These are phyloP conservation scores for Annulohypoxylon nitens DNA, from an alignment of 495 filamentous ascomycete species.

Conservation along the genomic window DNA sequence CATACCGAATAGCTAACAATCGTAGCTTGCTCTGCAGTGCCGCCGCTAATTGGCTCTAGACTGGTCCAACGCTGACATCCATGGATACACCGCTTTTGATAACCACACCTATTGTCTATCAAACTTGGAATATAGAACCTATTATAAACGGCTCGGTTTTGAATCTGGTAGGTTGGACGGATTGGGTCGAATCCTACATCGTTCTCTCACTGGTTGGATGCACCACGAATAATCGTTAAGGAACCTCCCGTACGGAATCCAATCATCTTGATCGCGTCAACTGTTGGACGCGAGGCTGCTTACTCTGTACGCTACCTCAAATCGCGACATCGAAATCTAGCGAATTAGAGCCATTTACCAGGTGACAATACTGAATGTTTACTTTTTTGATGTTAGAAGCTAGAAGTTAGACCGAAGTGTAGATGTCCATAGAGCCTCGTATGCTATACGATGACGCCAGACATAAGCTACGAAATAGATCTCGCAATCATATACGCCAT, in stretches of 20 bases:
- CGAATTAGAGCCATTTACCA: not conserved
- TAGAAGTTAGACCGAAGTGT: not conserved
- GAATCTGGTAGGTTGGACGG: constrained; percentile 16
- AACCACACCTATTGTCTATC: constrained; percentile 14
- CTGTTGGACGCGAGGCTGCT: constrained; percentile 32
- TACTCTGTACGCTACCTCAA: constrained; percentile 14
- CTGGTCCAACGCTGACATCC: constrained; percentile 22
- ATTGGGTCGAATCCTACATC: constrained; percentile 29
- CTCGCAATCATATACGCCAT: constrained; percentile 13
- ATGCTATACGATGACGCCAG: constrained; percentile 24
- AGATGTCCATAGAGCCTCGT: not conserved
- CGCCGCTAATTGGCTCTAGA: constrained; percentile 20
- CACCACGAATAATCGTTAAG: constrained; percentile 2
- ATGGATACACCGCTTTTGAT: constrained; percentile 15
- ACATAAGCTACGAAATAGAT: constrained; percentile 3
- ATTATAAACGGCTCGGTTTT: constrained; percentile 13
- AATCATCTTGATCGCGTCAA: constrained; percentile 20
- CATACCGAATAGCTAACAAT: constrained; percentile 29
- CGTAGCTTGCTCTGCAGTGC: constrained; percentile 10
- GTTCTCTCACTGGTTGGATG: constrained; percentile 23
- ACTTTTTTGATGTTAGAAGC: constrained; percentile 18
- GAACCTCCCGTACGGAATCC: constrained; percentile 14
- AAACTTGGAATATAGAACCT: constrained; percentile 12
- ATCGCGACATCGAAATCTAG: not conserved
- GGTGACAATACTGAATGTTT: not conserved